These are phyloP conservation scores for Orobanche coerulescens DNA, from an alignment of 257 asterid species.

Conservation along the genomic window DNA sequence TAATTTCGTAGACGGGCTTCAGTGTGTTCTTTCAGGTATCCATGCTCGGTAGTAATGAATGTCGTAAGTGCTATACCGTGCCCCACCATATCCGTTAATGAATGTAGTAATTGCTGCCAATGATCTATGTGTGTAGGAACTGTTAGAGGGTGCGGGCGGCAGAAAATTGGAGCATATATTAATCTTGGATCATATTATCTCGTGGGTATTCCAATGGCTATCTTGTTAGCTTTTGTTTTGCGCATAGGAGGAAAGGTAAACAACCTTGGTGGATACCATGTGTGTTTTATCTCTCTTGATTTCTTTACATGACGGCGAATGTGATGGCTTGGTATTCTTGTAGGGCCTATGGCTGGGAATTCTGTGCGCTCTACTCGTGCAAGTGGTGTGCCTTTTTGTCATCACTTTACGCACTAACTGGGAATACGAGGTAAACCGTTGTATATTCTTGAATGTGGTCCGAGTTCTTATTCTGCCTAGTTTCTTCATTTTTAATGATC, in stretches of 20 bases:
- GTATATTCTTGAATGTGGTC: neutral
- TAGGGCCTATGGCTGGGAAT: constrained; percentile 86
- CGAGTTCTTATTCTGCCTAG: neutral
- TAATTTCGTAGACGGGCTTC: constrained; percentile 67
- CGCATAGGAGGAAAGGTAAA: constrained; percentile 69
- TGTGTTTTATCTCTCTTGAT: neutral
- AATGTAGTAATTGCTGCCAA: no score
- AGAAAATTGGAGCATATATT: constrained; percentile 75
- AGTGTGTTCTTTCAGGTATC: constrained; percentile 75
- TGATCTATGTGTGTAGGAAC: constrained; percentile 32
- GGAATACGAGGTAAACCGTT: constrained; percentile 52
- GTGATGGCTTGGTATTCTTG: neutral
- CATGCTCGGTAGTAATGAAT: neutral
- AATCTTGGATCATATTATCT: constrained; percentile 84
- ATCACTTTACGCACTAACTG: constrained; percentile 44
- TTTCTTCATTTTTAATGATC: neutral
- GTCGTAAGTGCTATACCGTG: neutral
- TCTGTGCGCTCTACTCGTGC: constrained; percentile 50
- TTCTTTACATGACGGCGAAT: neutral
- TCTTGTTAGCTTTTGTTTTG: constrained; percentile 54
- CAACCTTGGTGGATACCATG: no score
- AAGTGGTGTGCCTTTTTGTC: constrained; percentile 40
- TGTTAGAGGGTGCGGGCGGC: constrained; percentile 74
- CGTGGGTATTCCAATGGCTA: constrained; percentile 63
- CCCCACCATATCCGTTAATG: no score